Conservation (phyloP, 139 green algal species). For the Diplosphaera chodatii region DNA sequence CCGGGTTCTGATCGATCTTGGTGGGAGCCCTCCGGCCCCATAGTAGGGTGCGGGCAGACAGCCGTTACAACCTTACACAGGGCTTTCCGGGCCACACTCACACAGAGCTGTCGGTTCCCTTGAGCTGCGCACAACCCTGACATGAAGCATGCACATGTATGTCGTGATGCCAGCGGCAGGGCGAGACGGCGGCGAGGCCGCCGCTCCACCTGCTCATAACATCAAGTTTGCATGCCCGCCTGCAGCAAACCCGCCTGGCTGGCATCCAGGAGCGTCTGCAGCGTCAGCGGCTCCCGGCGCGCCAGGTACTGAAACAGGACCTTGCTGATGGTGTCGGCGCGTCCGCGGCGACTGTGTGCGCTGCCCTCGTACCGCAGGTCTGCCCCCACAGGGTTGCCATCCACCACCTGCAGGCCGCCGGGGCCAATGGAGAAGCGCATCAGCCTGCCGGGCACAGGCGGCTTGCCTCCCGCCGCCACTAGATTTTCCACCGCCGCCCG, state of each 20-base stretch:
- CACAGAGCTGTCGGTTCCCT: no score
- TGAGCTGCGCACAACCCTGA: no score
- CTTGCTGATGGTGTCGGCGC: constrained; percentile 78
- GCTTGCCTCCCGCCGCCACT: background rate
- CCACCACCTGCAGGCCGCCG: constrained; percentile 27
- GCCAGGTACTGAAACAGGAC: constrained; percentile 78
- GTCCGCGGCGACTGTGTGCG: constrained; percentile 51
- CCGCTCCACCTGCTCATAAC: background rate
- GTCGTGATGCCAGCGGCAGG: no score
- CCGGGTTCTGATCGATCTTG: no score
- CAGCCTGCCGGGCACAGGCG: constrained; percentile 42
- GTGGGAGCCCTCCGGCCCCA: no score
- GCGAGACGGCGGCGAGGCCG: no score
- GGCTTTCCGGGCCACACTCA: no score
- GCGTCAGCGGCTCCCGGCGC: constrained; percentile 38
- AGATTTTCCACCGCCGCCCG: constrained; percentile 39
- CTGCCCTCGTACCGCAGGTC: constrained; percentile 61
- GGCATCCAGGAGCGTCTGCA: constrained; percentile 33
- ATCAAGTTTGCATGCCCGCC: background rate
- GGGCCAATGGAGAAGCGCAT: constrained; percentile 60
- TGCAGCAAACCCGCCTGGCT: background rate
- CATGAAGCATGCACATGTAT: no score
- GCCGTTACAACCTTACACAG: no score
- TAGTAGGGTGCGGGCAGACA: no score
- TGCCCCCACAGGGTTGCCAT: constrained; percentile 46